Conservation (phyloP, 139 green algal genomes). For the Tetradesmus lagerheimii region DNA sequence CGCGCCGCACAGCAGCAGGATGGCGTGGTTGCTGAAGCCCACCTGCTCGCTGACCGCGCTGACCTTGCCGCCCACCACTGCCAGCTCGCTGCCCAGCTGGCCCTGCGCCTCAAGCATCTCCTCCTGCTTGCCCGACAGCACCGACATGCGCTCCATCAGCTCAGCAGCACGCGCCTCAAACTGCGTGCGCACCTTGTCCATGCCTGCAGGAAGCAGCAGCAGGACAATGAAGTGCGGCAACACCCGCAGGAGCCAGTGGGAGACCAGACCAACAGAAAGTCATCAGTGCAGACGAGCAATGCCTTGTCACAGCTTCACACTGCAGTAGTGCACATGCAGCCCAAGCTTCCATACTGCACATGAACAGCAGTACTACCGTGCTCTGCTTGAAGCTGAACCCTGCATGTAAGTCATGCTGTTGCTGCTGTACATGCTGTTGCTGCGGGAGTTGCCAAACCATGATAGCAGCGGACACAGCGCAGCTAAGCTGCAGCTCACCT, state of each 20-base stretch:
- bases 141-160: constrained; percentile 25
- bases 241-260: no score
- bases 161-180: constrained; percentile 26
- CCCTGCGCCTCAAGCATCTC: constrained; percentile 47
- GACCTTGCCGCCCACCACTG: constrained; percentile 23
- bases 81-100: constrained; percentile 33
- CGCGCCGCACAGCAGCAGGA: constrained; percentile 44
- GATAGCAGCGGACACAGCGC: neutral
- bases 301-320: no score
- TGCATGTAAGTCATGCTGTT: no score
- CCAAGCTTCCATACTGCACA: no score
- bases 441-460: no score
- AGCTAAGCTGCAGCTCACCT: neutral
- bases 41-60: constrained; percentile 40
- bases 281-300: no score
- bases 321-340: no score
- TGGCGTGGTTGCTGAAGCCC: constrained; percentile 49
- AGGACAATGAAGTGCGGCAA: neutral
- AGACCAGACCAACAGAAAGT: no score
- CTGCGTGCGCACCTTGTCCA: constrained; percentile 28
- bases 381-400: no score
- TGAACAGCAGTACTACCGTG: no score
- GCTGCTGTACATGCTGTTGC: no score
- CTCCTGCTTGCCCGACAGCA: constrained; percentile 41
- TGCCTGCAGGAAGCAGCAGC: constrained; percentile 5